Percentiles rank a stretch among this genome's conserved stretches.
These are phyloP conservation scores for Penicillium cinerascens DNA, from an alignment of 495 filamentous ascomycete species.

Conservation along the genomic window DNA sequence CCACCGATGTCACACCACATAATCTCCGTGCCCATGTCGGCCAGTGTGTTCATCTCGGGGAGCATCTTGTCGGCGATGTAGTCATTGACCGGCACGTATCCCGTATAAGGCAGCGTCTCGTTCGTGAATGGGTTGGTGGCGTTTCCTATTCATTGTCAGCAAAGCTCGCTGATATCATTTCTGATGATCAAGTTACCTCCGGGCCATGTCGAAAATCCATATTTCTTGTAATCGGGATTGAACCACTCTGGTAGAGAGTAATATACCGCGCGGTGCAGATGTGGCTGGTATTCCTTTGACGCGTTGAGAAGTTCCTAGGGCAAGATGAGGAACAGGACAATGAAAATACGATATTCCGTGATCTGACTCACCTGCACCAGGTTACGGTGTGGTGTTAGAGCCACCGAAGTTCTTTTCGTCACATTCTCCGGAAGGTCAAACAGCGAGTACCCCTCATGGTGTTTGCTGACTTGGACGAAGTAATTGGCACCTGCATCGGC, in stretches of 20 bases:
- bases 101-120: constrained; percentile 44
- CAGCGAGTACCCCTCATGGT: constrained; percentile 53
- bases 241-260: constrained; percentile 58
- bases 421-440: constrained; percentile 45
- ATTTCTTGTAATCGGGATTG: constrained; percentile 47
- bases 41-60: constrained; percentile 50
- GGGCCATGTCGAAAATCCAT: constrained; percentile 39
- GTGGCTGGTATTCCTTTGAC: constrained; percentile 45
- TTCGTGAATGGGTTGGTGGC: constrained; percentile 51
- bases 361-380: constrained; percentile 11
- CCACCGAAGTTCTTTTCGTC: constrained; percentile 44
- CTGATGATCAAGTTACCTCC: constrained; percentile 17
- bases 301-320: constrained; percentile 52
- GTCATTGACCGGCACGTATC: constrained; percentile 41
- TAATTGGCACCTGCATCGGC: constrained; percentile 52
- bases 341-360: no score
- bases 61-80: constrained; percentile 49
- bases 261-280: constrained; percentile 48
- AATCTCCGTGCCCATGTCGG: constrained; percentile 48
- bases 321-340: no score
- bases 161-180: not conserved
- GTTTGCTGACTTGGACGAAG: constrained; percentile 52
- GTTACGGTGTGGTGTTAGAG: constrained; percentile 43
- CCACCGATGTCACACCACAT: constrained; percentile 58
- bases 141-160: constrained; percentile 22